Percentiles rank a stretch among this genome's conserved stretches.
phyloP scores from a whole-genome alignment of 1,139 yeast species.

The Pichia sp. region DNA sequence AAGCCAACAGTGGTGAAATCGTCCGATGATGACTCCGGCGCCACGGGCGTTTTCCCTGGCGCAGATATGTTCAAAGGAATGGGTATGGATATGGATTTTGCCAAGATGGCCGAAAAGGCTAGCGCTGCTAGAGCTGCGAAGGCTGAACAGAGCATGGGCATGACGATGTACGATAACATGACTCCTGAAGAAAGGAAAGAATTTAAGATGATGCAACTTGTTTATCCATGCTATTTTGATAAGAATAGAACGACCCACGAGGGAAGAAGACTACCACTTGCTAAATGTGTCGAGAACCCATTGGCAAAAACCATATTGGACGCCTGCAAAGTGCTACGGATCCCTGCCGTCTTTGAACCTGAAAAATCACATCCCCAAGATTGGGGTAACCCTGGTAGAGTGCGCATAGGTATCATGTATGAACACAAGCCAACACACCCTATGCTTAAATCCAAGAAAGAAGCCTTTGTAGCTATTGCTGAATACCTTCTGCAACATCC shows the following conservation, averaged over 20 bases:
- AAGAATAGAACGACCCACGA: conserved; percentile 62
- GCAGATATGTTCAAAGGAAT: conserved; percentile 19
- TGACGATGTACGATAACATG: conserved; percentile 11
- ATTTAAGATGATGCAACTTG: conserved; percentile 58
- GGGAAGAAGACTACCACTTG: conserved; percentile 73
- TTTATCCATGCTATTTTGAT: conserved; percentile 94
- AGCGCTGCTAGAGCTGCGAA: background rate
- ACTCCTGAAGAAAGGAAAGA: conserved; percentile 45
- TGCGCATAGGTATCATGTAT: conserved; percentile 57
- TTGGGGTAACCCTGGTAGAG: conserved; percentile 95
- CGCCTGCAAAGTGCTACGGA: conserved; percentile 41
- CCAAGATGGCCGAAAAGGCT: conserved; percentile 3
- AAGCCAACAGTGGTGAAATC: conserved; percentile 55
- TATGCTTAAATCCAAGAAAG: conserved; percentile 52
- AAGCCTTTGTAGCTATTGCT: conserved; percentile 53
- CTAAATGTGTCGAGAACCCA: conserved; percentile 76
- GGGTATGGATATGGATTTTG: conserved; percentile 13
- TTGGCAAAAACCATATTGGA: conserved; percentile 77
- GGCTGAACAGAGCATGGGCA: conserved; percentile 4
- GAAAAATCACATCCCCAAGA: conserved; percentile 94
- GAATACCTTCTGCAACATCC: conserved; percentile 61
- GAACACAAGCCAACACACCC: conserved; percentile 37
- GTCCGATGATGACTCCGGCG: conserved; percentile 42
- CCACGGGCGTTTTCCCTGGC: conserved; percentile 13
- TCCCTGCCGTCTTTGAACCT: conserved; percentile 62